A percentile compares a stretch with the other conserved stretches of the same genome.
phyloP scores from a whole-genome alignment of 2,329 filamentous ascomycete species.

The Ophiostoma sp. region DNA sequence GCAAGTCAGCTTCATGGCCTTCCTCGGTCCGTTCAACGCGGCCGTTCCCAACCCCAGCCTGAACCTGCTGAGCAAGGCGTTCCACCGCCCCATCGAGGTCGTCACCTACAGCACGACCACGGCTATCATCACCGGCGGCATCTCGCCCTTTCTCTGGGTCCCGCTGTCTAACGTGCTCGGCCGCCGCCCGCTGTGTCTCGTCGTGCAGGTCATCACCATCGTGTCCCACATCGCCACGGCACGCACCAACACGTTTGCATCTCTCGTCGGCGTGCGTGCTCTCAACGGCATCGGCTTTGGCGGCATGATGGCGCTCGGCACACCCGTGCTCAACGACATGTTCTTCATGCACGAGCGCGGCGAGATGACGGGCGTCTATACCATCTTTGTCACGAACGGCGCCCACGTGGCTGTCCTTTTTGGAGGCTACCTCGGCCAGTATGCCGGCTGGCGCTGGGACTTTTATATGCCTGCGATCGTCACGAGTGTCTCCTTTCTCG shows the following conservation, averaged over 20 bases:
- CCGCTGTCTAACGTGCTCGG: slow-evolving; percentile 25
- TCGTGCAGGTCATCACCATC: slow-evolving; percentile 20
- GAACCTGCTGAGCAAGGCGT: slow-evolving; percentile 18
- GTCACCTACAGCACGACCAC: slow-evolving; percentile 25
- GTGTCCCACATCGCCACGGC: slow-evolving; percentile 22
- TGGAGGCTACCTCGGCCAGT: slow-evolving; percentile 24
- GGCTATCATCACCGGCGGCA: slow-evolving; percentile 23
- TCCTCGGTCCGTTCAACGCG: slow-evolving; percentile 26
- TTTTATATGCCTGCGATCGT: slow-evolving; percentile 25
- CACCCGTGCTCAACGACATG: slow-evolving; percentile 26
- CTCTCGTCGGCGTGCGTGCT: slow-evolving; percentile 22
- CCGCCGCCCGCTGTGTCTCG: slow-evolving; percentile 25
- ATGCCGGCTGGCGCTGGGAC: slow-evolving; percentile 24
- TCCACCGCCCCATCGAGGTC: slow-evolving; percentile 18
- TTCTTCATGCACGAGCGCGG: slow-evolving; percentile 27
- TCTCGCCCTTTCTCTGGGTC: slow-evolving; percentile 21
- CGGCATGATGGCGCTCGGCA: slow-evolving; percentile 25
- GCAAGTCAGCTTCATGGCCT: slow-evolving; percentile 25
- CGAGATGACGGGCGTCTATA: slow-evolving; percentile 25
- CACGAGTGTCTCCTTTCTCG: slow-evolving; percentile 14
- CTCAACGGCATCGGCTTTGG: slow-evolving; percentile 25
- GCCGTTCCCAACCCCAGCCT: slow-evolving; percentile 24
- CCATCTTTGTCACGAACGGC: slow-evolving; percentile 25
- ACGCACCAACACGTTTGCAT: slow-evolving; percentile 17
- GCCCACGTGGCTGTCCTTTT: slow-evolving; percentile 23